Percentiles rank a stretch among this genome's conserved stretches.
These are phyloP conservation scores for Suhomyces tanzawaensis DNA, from an alignment of 805 yeast genomes.

Conservation along the genomic window DNA sequence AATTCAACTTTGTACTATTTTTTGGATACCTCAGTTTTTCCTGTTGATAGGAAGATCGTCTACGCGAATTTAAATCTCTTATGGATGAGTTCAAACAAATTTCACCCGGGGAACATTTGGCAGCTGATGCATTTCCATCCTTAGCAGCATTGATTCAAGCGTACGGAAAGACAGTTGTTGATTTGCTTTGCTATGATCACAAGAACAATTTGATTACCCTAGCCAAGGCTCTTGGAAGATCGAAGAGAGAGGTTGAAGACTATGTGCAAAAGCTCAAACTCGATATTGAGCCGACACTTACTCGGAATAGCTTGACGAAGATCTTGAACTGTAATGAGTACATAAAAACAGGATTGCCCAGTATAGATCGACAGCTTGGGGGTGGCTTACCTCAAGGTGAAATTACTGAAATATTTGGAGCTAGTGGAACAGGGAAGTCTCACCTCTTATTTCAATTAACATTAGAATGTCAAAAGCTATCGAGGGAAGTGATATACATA, in stretches of 20 bases:
- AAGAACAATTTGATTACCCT: conserved; percentile 13
- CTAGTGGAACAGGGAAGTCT: conserved; percentile 83
- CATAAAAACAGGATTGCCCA: conserved; percentile 23
- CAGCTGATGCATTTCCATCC: conserved; percentile 13
- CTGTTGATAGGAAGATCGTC: too few relatives aligned
- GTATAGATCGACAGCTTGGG: conserved; percentile 24
- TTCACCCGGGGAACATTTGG: conserved; percentile 8
- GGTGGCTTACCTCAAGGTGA: conserved; percentile 34
- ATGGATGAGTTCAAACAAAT: conserved; percentile 29
- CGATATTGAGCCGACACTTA: conserved; percentile 6
- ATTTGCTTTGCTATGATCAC: conserved; percentile 18
- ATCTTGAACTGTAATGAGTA: background rate
- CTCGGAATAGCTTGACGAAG: background rate
- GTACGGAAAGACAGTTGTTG: conserved; percentile 27
- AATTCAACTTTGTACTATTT: background rate
- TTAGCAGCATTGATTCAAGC: conserved; percentile 15
- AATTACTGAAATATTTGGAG: conserved; percentile 73
- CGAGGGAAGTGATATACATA: conserved; percentile 45
- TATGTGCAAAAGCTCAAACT: conserved; percentile 12
- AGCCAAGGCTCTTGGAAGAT: conserved; percentile 22
- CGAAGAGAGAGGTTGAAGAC: conserved; percentile 27
- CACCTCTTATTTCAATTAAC: conserved; percentile 71
- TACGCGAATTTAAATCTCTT: background rate
- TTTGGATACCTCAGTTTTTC: too few relatives aligned
- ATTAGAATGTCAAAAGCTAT: conserved; percentile 46